Evolutionary conservation across 2,329 filamentous ascomycete species (phyloP), one percentile per base, ranked within the genome.

Genomic region (Dactylellina parvicollis): DNA sequence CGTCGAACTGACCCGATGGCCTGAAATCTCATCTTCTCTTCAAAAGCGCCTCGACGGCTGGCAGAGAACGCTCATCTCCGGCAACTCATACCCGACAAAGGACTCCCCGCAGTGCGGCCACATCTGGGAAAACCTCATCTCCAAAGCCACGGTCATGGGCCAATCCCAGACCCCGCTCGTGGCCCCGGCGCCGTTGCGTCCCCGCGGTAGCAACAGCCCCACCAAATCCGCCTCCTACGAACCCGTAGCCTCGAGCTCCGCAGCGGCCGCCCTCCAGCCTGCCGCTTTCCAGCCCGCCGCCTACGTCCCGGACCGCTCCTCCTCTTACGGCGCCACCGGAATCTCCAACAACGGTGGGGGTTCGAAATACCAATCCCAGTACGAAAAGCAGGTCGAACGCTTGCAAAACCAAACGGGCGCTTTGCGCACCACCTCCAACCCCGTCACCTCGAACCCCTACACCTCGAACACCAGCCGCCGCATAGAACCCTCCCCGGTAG

Each of bases 11-110:
- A 54, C 67, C 4, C 26, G 67, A 10, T 72, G 67, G 67, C 67
- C 67, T 14, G 67, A 72, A 52, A 72, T 72, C 59, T 72, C 67
- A n/a, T 72, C 67, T 9, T 72, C 67, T 8, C 67, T 72, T 14
- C 67, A 72, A 36, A 72, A 72, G 46, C 67, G 67, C 20, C 36
- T 72, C 18, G 67, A 72, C 44, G 34, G 59, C 8, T 72, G 67
- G 67, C 67, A 72, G 32, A 42, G 67, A n/a, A 60, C 38, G 2
- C 28, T 72, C 3, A 72, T 72, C 36, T 22, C 18, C 32, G 67
- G 67, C 12, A 72, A 72, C 22, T 52, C 67, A 20, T 72, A 72
- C 20, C 67, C 67, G 30, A 72, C 67, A 16, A 72, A 60, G 54
- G 67, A 72, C 44, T 65, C 67, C 16, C 67, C 67, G 36, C 67